Evolutionary conservation across 2,329 filamentous ascomycete genomes (phyloP).

Genomic region (Neofusicoccum laricinum): DNA sequence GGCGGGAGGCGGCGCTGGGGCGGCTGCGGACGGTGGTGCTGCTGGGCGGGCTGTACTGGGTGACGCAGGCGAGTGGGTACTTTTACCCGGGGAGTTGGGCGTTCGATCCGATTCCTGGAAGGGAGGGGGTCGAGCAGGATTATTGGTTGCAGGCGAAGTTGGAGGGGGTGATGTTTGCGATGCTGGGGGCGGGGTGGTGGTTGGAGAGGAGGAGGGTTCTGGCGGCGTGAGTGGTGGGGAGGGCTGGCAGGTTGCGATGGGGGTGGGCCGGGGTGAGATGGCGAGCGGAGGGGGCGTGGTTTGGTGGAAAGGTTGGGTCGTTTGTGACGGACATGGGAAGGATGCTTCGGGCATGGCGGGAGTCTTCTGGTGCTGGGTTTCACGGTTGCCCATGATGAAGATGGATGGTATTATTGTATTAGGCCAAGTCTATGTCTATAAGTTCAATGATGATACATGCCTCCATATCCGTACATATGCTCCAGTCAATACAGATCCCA

Average conservation of each 20-base stretch:
- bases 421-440: constrained; percentile 2
- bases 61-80: constrained; percentile 43
- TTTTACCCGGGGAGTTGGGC: constrained; percentile 40
- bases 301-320: background rate
- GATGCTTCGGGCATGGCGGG: background rate
- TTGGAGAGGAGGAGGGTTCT: constrained; percentile 13
- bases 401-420: background rate
- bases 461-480: background rate
- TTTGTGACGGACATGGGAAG: background rate
- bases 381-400: background rate
- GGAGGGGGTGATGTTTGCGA: background rate
- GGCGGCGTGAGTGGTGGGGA: background rate
- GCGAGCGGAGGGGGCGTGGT: background rate
- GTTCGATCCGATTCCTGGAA: background rate
- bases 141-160: constrained; percentile 4
- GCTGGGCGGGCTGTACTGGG: constrained; percentile 44
- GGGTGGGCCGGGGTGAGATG: background rate
- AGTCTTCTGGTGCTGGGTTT: no score
- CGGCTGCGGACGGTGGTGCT: constrained; percentile 21
- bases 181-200: constrained; percentile 1
- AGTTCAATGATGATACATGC: background rate
- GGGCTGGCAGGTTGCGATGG: background rate
- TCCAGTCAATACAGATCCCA: background rate
- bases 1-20: background rate
- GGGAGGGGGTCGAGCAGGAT: background rate